Evolutionary conservation across 1,139 yeast species (phyloP).

Genomic region (Hansenula lynferdii): DNA sequence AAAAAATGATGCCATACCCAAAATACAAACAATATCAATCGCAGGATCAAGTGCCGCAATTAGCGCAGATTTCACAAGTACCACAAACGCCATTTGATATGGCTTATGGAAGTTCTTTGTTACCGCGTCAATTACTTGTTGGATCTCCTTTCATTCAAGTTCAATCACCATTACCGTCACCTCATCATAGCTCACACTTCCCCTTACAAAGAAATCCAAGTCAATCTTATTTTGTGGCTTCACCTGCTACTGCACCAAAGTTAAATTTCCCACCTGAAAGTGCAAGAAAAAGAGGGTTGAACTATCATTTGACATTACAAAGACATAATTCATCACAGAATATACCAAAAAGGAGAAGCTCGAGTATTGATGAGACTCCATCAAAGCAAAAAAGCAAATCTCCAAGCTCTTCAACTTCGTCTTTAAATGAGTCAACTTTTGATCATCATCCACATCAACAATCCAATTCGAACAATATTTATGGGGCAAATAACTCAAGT

Average conservation of each 20-base stretch:
- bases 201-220: conserved; percentile 7
- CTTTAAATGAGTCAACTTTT: conserved; percentile 14
- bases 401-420: conserved; percentile 4
- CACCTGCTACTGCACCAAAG: conserved; percentile 16
- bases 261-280: conserved; percentile 33
- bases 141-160: conserved; percentile 64
- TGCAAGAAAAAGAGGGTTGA: conserved; percentile 12
- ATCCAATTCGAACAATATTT: too few relatives aligned
- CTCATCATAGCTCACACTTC: too few relatives aligned
- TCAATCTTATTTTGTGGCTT: conserved; percentile 20
- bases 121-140: conserved; percentile 64
- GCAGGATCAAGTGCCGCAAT: conserved; percentile 29
- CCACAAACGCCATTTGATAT: conserved; percentile 51
- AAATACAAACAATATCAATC: conserved; percentile 16
- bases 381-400: conserved; percentile 12
- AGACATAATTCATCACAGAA: conserved; percentile 1
- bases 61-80: too few relatives aligned
- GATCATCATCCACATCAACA: conserved; percentile 6
- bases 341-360: too few relatives aligned
- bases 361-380: conserved; percentile 13
- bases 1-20: conserved; percentile 14
- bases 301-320: conserved; percentile 5
- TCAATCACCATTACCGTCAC: conserved; percentile 27
- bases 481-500: too few relatives aligned
- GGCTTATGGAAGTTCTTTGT: conserved; percentile 54